phyloP scores from a whole-genome alignment of 2,329 filamentous ascomycete genomes.

The Aureobasidium sp. region DNA sequence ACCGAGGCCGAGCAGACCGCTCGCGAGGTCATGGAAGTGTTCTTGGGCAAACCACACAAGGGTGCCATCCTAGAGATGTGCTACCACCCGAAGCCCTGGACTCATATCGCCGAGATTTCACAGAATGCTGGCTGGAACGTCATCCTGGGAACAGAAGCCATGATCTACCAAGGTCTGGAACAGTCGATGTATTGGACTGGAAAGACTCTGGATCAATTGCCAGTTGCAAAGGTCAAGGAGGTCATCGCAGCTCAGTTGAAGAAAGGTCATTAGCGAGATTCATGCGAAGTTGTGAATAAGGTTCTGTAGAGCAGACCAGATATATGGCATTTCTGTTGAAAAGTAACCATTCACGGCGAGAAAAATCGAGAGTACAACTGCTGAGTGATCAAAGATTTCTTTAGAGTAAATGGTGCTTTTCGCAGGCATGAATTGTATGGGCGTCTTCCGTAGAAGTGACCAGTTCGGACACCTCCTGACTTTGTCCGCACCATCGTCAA shows the following conservation, averaged over 20 bases:
- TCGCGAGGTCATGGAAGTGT: slow-evolving; percentile 46
- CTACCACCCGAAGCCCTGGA: slow-evolving; percentile 66
- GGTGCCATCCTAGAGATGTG: slow-evolving; percentile 72
- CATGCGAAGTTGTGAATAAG: not conserved
- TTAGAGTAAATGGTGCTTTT: not conserved
- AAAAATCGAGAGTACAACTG: not conserved
- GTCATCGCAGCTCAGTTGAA: slow-evolving; percentile 33
- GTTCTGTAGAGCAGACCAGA: not conserved
- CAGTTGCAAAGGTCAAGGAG: slow-evolving; percentile 51
- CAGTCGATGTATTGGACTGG: slow-evolving; percentile 57
- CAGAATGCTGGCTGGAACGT: slow-evolving; percentile 60
- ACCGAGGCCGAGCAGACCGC: slow-evolving; percentile 49
- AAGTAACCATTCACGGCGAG: not conserved
- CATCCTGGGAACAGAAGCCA: slow-evolving; percentile 65
- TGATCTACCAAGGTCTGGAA: slow-evolving; percentile 71
- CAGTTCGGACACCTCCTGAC: not conserved
- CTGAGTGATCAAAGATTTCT: not conserved
- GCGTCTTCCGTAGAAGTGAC: not conserved
- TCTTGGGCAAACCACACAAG: slow-evolving; percentile 41
- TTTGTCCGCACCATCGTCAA: not conserved
- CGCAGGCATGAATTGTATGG: not conserved
- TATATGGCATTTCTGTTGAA: not conserved
- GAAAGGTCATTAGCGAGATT: not conserved
- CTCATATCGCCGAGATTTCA: slow-evolving; percentile 55
- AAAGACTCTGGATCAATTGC: slow-evolving; percentile 47